phyloP scores from a whole-genome alignment of 805 yeast species.

The Ogataea philodendri region DNA sequence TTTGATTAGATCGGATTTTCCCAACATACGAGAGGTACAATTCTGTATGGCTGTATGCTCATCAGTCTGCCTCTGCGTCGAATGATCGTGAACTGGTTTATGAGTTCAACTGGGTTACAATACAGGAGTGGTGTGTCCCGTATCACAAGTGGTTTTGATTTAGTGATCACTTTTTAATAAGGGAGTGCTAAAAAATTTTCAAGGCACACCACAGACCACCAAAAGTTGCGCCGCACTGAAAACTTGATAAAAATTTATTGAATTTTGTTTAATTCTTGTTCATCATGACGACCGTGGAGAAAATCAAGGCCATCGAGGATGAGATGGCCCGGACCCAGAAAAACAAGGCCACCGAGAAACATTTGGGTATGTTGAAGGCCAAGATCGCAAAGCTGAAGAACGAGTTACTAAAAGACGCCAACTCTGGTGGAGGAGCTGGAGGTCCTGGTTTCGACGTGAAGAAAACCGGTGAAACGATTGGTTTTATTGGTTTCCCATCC shows the following conservation, averaged over 20 bases:
- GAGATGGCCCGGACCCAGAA: conserved; percentile 98
- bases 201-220: conserved; percentile 19
- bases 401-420: conserved; percentile 72
- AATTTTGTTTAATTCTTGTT: conserved; percentile 14
- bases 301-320: conserved; percentile 86
- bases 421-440: conserved; percentile 82
- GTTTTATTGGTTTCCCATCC: conserved; percentile 97
- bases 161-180: conserved; percentile 2
- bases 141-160: conserved; percentile 4
- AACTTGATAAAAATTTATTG: conserved; percentile 2
- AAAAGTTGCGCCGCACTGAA: conserved; percentile 15
- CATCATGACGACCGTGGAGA: conserved; percentile 65
- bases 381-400: conserved; percentile 93
- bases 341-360: conserved; percentile 96
- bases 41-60: conserved; percentile 10
- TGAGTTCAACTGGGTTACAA: conserved; percentile 1
- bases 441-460: conserved; percentile 98
- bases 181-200: conserved; percentile 18
- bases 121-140: conserved; percentile 5
- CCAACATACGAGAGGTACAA: conserved; percentile 18
- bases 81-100: background rate
- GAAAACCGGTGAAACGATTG: conserved; percentile 96
- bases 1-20: conserved; percentile 13
- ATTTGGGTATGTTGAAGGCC: conserved; percentile 95
- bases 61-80: conserved; percentile 12